Evolutionary conservation across 768 basidiomycete genomes (phyloP).

Genomic region (Lactarius tabidus): DNA sequence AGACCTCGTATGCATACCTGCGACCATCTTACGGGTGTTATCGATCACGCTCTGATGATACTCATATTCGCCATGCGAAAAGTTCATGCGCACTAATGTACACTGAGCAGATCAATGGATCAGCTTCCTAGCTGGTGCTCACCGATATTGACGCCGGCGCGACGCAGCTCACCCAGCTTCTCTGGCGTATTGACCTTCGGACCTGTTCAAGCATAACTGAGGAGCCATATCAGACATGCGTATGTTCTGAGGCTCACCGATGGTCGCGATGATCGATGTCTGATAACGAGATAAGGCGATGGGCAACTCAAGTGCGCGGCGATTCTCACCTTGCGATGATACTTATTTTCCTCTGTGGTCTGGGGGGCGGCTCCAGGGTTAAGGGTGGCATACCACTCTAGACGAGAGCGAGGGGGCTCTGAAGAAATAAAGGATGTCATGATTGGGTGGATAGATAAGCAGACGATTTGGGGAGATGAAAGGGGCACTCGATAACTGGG

Average conservation of each 20-base stretch:
- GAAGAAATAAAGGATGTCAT: constrained; percentile 26
- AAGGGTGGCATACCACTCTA: constrained; percentile 89
- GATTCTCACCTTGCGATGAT: constrained; percentile 75
- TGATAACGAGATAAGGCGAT: constrained; percentile 33
- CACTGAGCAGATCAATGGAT: constrained; percentile 8
- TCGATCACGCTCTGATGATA: constrained; percentile 99
- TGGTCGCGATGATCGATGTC: constrained; percentile 98
- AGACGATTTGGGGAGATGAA: not conserved
- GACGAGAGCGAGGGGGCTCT: constrained; percentile 58
- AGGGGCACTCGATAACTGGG: not conserved
- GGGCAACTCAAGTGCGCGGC: constrained; percentile 7
- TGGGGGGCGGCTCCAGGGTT: constrained; percentile 66
- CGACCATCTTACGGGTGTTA: constrained; percentile 86
- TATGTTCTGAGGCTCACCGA: constrained; percentile 52
- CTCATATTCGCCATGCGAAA: constrained; percentile 97
- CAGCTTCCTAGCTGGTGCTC: constrained; percentile 33
- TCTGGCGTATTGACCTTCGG: constrained; percentile 94
- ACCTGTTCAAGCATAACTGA: constrained; percentile 42
- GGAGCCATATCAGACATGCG: constrained; percentile 9
- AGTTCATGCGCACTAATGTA: constrained; percentile 95
- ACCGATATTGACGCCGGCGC: constrained; percentile 98
- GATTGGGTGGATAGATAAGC: not conserved
- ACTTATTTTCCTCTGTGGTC: constrained; percentile 78
- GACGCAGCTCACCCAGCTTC: constrained; percentile 76
- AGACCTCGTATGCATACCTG: constrained; percentile 44